These are phyloP conservation scores for Fusarium sp. DNA, from an alignment of 2,329 filamentous ascomycete genomes.

Conservation along the genomic window DNA sequence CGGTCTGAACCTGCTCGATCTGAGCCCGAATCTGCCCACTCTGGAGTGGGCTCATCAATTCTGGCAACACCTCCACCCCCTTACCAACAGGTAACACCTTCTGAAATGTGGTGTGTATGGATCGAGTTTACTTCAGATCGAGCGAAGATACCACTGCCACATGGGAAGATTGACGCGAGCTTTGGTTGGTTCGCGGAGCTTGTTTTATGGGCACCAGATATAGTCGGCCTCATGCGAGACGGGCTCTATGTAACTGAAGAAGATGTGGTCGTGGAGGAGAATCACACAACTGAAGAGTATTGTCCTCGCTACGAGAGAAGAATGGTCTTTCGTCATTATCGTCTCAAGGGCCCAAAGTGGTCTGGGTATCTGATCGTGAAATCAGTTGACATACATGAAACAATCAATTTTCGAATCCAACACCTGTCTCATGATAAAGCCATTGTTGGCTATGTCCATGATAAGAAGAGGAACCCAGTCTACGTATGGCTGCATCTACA, in stretches of 20 bases:
- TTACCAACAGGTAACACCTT: not conserved
- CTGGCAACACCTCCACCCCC: not conserved
- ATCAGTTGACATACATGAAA: not conserved
- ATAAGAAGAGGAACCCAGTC: not conserved
- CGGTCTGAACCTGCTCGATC: not conserved
- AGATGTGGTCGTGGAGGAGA: not conserved
- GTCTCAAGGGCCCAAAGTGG: not conserved
- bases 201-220: not conserved
- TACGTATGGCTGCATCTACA: not conserved
- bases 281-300: not conserved
- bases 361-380: not conserved
- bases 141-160: not conserved
- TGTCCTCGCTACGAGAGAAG: not conserved
- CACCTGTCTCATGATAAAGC: not conserved
- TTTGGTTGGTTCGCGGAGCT: not conserved
- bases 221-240: not conserved
- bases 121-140: not conserved
- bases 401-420: not conserved
- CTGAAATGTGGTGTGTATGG: not conserved
- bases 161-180: not conserved
- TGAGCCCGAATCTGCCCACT: no score
- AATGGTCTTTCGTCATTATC: not conserved
- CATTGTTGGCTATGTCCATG: not conserved
- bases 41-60: not conserved
- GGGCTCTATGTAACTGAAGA: not conserved